Percentiles rank a stretch among this genome's conserved stretches.
Conservation (phyloP, 2,329 filamentous ascomycete species). For the Exophiala viscosa region DNA sequence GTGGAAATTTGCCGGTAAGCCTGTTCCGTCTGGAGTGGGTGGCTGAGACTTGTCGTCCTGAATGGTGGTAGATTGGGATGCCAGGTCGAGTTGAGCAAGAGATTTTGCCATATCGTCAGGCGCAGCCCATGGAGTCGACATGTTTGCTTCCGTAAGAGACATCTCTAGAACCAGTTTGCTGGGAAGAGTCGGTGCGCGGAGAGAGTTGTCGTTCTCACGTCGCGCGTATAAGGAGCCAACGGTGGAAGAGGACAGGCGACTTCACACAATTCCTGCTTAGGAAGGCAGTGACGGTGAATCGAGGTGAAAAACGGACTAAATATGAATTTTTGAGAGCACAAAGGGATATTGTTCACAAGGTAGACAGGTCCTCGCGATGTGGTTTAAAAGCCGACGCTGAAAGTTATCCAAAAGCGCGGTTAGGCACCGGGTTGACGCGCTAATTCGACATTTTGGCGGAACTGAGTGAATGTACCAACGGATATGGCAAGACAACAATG, state of each 20-base stretch:
- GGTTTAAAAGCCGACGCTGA: not conserved
- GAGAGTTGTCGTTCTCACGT: no score
- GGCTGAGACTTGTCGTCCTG: slow-evolving; percentile 30
- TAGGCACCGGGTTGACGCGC: slow-evolving; percentile 9
- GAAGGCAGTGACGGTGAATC: no score
- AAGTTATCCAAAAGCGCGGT: not conserved
- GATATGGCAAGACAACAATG: slow-evolving; percentile 2
- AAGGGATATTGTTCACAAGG: not conserved
- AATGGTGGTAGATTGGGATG: slow-evolving; percentile 20
- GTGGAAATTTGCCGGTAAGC: slow-evolving; percentile 69
- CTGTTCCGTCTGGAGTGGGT: slow-evolving; percentile 33
- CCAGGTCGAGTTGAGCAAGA: slow-evolving; percentile 12
- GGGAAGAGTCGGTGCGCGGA: no score
- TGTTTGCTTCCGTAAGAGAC: no score
- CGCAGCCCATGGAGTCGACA: not conserved
- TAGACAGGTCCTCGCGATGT: not conserved
- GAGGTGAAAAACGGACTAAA: no score
- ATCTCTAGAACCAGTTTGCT: no score
- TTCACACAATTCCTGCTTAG: no score
- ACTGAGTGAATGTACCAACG: slow-evolving; percentile 8
- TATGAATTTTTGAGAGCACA: not conserved
- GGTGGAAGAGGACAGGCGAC: no score
- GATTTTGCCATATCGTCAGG: slow-evolving; percentile 8
- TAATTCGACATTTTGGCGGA: slow-evolving; percentile 14
- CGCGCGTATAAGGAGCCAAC: no score